Evolutionary conservation across 345 rosid genomes (phyloP).

Genomic region (Arabis alpina): DNA sequence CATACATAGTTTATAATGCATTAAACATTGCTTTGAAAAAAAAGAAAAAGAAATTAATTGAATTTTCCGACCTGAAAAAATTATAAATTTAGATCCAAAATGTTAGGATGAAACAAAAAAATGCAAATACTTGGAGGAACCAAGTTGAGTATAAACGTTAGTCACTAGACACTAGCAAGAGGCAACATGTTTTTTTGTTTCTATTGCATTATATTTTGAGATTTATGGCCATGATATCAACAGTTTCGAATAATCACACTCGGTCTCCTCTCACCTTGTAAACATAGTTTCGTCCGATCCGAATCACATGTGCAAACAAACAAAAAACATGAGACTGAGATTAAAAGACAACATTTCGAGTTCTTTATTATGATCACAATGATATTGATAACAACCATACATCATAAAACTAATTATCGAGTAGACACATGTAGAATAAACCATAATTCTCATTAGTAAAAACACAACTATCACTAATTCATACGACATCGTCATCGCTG

Average conservation of each 20-base stretch:
- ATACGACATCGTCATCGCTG: conserved; percentile 24
- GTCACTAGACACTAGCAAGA: neutral
- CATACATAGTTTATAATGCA: too few species aligned
- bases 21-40: too few species aligned
- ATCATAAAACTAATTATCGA: neutral
- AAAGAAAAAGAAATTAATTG: too few species aligned
- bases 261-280: conserved; percentile 31
- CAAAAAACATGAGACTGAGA: conserved; percentile 7
- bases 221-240: too few species aligned
- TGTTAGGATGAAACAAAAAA: neutral
- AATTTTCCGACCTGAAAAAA: too few species aligned
- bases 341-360: conserved; percentile 30
- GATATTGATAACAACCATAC: conserved; percentile 12
- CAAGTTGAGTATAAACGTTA: neutral
- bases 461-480: conserved; percentile 1
- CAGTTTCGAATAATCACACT: neutral
- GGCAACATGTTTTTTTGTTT: neutral
- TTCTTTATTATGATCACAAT: neutral
- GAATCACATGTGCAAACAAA: conserved; percentile 34
- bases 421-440: conserved; percentile 2
- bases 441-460: neutral
- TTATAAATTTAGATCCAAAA: neutral
- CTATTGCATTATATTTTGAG: too few species aligned
- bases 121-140: neutral
- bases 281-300: neutral